A percentile compares a stretch with the other conserved stretches of the same genome.
Evolutionary conservation across 1,139 yeast genomes (phyloP).

Genomic region (Hyphopichia buzzinii): DNA sequence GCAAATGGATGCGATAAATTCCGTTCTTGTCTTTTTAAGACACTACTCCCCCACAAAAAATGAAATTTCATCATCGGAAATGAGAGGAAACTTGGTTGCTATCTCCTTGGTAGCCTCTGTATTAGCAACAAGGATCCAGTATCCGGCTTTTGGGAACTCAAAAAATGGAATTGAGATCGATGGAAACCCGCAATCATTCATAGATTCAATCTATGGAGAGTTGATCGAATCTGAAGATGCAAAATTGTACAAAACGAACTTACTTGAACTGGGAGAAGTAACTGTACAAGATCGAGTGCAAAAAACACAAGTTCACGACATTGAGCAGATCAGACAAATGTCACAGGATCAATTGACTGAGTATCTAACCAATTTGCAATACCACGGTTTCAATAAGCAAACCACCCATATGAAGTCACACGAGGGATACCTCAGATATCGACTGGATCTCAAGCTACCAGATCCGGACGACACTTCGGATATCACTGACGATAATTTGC

Average conservation of each 20-base stretch:
- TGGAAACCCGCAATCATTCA: constrained; percentile 4
- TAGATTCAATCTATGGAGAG: constrained; percentile 10
- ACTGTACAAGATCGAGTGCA: not conserved
- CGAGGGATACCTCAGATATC: constrained; percentile 16
- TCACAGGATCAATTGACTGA: not conserved
- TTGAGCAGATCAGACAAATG: not conserved
- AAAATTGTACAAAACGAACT: not conserved
- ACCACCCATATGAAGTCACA: constrained; percentile 11
- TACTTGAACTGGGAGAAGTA: not conserved
- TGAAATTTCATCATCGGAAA: too few relatives aligned
- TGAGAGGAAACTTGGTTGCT: too few relatives aligned
- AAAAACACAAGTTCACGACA: not conserved
- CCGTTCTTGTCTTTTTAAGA: too few relatives aligned
- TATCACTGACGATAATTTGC: constrained; percentile 16
- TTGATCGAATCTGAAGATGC: constrained; percentile 5
- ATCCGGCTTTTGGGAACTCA: too few relatives aligned
- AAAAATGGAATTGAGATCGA: too few relatives aligned
- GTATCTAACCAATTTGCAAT: not conserved
- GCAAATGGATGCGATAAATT: too few relatives aligned
- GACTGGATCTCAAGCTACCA: constrained; percentile 29
- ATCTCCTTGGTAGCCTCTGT: too few relatives aligned
- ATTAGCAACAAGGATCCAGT: too few relatives aligned
- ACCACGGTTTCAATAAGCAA: not conserved
- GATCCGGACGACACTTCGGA: constrained; percentile 38
- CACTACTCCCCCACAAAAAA: too few relatives aligned